Base-by-base conservation (phyloP, 2,329 filamentous ascomycete species). In the Talaromyces albobiverticillius region DNA sequence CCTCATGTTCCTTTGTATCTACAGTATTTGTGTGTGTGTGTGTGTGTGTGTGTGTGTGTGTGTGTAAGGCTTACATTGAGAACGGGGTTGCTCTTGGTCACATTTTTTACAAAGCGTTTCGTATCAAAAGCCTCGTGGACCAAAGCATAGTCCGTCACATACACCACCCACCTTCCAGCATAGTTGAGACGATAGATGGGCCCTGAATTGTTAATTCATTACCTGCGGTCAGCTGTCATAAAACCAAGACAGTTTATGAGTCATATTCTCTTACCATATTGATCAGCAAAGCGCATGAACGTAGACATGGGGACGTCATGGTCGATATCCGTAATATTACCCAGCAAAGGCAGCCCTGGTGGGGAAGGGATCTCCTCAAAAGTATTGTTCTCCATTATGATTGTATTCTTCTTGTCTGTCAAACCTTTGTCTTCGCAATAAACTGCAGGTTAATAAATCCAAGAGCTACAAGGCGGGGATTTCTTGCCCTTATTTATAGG, bases 81-180 rank as follows among this genome's bases (percentile, higher is more conserved):
- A 13, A 34, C 31, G 31, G 31, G 31, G 13, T 34, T 34, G 13
- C 31, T 14, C 31, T 34, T 34, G 31, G 31, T 34, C 31, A 87
- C 69, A 0, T 73, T 68, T 65, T 89, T 90, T 22, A 74, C 63
- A 63, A 89, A 88, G n/a, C 84, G 76, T 56, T 78, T 81, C 66
- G 89, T 85, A 57, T 89, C 78, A 60, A 82, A 88, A 7, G 81
- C 63, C 61, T 89, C 85, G 51, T 86, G 76, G 36, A 86, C 73
- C 1, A 88, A 68, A 40, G 78, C 79, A 31, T 80, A 74, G 5
- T 73, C 79, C 43, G 73, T 78, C 42, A 81, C 67, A 46, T 85
- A 70, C 18, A 84, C 73, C 16, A 71, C 62, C 2, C 73, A 67
- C 4, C 67, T 63, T 1, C 76, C 75, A 14, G 78, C 75, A 2